Percentiles rank a stretch among this genome's conserved stretches.
Evolutionary conservation across 257 asterid genomes (phyloP).

Genomic region (Forsythia suspensa): DNA sequence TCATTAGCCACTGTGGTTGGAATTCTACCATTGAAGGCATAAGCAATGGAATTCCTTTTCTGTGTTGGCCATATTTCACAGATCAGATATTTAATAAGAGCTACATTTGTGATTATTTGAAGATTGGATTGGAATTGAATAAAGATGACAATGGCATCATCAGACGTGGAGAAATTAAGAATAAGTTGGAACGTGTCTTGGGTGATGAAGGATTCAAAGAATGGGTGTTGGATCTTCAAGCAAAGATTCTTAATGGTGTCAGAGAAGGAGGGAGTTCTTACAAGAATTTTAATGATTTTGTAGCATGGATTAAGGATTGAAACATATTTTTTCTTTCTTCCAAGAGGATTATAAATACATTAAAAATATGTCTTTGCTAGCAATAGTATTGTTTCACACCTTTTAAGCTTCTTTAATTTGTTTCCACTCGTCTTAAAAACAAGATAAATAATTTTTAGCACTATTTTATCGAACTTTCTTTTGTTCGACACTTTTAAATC

Average conservation of each 20-base stretch:
- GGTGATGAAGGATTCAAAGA: constrained; percentile 13
- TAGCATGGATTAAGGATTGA: constrained; percentile 27
- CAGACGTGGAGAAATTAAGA: constrained; percentile 23
- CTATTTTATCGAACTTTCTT: too few species aligned
- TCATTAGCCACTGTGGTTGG: not conserved
- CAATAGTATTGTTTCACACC: not conserved
- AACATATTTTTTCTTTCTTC: not conserved
- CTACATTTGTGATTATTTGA: constrained; percentile 38
- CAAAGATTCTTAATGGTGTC: constrained; percentile 1
- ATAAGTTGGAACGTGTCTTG: constrained; percentile 25
- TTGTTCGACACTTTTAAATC: too few species aligned
- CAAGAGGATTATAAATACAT: too few species aligned
- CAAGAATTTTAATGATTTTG: constrained; percentile 27
- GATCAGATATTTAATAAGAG: constrained; percentile 38
- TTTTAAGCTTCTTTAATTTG: too few species aligned
- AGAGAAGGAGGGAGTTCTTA: constrained; percentile 33
- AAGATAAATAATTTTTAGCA: too few species aligned
- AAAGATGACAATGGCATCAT: constrained; percentile 24
- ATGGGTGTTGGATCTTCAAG: constrained; percentile 28
- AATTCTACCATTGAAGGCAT: not conserved
- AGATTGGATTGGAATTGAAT: constrained; percentile 35
- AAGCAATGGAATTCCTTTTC: constrained; percentile 19
- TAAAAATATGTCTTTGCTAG: too few species aligned
- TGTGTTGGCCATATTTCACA: constrained; percentile 34
- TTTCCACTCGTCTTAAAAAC: too few species aligned